Evolutionary conservation across 306 rosid genomes (phyloP).

Genomic region (Hippophae tibetana): DNA sequence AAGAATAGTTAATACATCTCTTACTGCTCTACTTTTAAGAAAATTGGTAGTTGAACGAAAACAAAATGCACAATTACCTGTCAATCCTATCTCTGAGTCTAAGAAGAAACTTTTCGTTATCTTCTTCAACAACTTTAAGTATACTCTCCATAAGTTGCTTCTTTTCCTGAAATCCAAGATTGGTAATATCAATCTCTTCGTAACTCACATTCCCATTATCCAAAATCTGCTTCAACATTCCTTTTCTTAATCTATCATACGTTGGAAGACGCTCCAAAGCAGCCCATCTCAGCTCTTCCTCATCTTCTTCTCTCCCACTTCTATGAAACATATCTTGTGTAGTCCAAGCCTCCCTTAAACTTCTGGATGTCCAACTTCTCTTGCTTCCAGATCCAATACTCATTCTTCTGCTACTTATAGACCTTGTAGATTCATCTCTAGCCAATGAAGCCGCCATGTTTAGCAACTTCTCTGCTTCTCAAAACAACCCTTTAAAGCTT

Average conservation of each 20-base stretch:
- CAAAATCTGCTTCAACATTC: conserved; percentile 15
- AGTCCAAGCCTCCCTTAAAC: no score
- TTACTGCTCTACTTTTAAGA: background rate
- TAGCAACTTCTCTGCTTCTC: no score
- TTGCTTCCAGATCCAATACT: no score
- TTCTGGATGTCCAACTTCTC: no score
- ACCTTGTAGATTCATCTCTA: no score
- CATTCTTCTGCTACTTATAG: no score
- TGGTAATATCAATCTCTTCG: conserved; percentile 34
- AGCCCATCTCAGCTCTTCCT: conserved; percentile 58
- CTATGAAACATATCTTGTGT: no score
- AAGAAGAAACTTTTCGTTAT: conserved; percentile 43
- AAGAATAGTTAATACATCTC: background rate
- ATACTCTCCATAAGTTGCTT: conserved; percentile 32
- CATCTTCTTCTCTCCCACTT: conserved; percentile 23
- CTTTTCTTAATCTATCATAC: conserved; percentile 45
- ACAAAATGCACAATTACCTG: conserved; percentile 15
- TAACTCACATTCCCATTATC: conserved; percentile 27
- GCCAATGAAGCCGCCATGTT: no score
- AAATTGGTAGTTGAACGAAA: background rate
- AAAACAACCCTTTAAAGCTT: no score
- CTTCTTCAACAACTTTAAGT: conserved; percentile 33
- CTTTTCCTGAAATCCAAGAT: conserved; percentile 33
- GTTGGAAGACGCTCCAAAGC: conserved; percentile 62
- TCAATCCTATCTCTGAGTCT: conserved; percentile 42